A percentile compares a stretch with the other conserved stretches of the same genome.
Conservation (phyloP, 805 yeast genomes). For the Teunomyces stri region DNA sequence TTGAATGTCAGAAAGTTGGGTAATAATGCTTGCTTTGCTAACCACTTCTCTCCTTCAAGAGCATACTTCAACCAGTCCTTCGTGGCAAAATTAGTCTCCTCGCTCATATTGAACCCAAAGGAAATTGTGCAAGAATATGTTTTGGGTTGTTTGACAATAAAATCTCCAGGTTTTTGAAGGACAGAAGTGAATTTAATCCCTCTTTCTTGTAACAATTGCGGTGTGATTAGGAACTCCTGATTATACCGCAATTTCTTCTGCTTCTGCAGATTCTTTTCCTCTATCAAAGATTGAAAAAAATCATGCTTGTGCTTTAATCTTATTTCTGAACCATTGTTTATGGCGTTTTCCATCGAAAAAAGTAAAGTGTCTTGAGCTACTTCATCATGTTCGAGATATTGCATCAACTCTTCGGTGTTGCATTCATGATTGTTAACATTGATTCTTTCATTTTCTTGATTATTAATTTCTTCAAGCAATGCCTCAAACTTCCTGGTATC, state of each 20-base stretch:
- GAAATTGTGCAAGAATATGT: slow-evolving; percentile 51
- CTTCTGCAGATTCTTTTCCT: background rate
- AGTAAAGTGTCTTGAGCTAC: slow-evolving; percentile 22
- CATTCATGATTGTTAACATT: slow-evolving; percentile 15
- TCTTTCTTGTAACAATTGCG: slow-evolving; percentile 42
- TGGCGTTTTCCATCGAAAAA: slow-evolving; percentile 32
- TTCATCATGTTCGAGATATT: slow-evolving; percentile 14
- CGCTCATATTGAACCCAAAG: slow-evolving; percentile 55
- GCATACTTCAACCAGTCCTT: slow-evolving; percentile 53
- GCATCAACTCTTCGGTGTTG: slow-evolving; percentile 18
- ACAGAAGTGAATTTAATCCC: slow-evolving; percentile 50
- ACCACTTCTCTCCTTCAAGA: slow-evolving; percentile 50
- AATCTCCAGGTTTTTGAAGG: slow-evolving; percentile 62
- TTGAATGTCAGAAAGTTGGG: slow-evolving; percentile 55
- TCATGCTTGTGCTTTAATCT: slow-evolving; percentile 30
- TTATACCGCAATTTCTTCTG: slow-evolving; percentile 22
- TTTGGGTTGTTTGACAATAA: slow-evolving; percentile 56
- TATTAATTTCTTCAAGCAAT: slow-evolving; percentile 22
- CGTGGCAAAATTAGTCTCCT: slow-evolving; percentile 58
- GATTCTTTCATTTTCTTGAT: slow-evolving; percentile 5
- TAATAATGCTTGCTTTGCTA: slow-evolving; percentile 42
- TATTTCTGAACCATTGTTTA: slow-evolving; percentile 24
- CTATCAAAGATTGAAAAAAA: slow-evolving; percentile 17
- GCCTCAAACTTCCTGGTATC: slow-evolving; percentile 52
- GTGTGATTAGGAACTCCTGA: slow-evolving; percentile 49